Evolutionary conservation across 768 basidiomycete genomes (phyloP), one percentile per base, ranked within the genome.

Genomic region (Pleurotus platypus): DNA sequence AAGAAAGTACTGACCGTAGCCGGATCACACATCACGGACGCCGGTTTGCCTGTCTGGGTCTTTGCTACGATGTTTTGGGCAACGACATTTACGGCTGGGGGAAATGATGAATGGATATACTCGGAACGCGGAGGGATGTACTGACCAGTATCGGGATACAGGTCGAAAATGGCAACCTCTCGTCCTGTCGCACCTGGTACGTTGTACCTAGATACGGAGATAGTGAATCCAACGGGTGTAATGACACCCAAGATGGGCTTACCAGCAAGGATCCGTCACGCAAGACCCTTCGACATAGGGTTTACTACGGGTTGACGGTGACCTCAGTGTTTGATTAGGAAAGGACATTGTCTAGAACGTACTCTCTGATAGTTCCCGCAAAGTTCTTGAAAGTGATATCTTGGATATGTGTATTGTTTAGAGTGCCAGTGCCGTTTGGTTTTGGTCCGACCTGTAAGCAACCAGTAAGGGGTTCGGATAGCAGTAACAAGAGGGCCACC

Each of bases 251-350:
- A 13, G 9, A 30, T 37, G 2, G 26, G 22, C 58, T 18, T 55
- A 75, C 83, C 84, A 86, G 69, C 83, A 85, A 4, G 83, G 84
- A 62, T 86, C 80, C 20, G 66, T 72, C 18, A 86, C 68, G 60
- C 85, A 86, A 1, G 78, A 78, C 11, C 83, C 83, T 66, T 86
- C 84, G 38, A 82, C 77, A 59, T 72, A 84, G 2, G 79, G 76
- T 8, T 67, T 71, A 55, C 75, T 74, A 54, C 18, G 46, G 12
- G 37, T 16, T 5, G n/a, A 55, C 22, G 43, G 9, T 8, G 15
- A 30, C 20, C 39, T 27, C 15, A 30, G 22, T 5, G 24, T n/a
- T 27, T 12, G 43, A 37, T 56, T 43, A 27, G 2, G 35, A 30
- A 56, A 35, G 7, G 22, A 16, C 11, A 20, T 2, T 16, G 3